Conservation (phyloP, 2,329 filamentous ascomycete genomes). For the Trichoderma harzianum region DNA sequence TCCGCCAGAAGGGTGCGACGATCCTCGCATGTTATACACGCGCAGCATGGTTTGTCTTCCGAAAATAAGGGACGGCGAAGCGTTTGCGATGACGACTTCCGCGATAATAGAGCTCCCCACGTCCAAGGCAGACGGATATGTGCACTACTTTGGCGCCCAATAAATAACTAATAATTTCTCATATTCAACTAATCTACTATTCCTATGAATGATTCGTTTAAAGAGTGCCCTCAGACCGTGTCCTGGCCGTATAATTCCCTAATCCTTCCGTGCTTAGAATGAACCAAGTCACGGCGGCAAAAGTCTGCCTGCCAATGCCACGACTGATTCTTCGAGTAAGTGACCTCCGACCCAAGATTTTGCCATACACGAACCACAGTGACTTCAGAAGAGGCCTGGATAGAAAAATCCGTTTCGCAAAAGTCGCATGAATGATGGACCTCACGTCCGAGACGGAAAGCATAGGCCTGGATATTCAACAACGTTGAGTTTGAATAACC, state of each 20-base stretch:
- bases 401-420: not conserved
- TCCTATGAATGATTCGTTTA: not conserved
- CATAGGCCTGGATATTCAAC: not conserved
- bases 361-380: not conserved
- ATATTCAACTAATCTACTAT: not conserved
- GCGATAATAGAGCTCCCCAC: constrained; percentile 7
- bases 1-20: not conserved
- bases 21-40: not conserved
- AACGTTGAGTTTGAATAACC: not conserved
- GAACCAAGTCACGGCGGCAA: not conserved
- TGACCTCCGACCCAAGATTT: not conserved
- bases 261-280: not conserved
- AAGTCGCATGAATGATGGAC: not conserved
- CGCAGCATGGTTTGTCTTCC: not conserved
- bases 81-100: constrained; percentile 3
- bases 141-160: not conserved
- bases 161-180: not conserved
- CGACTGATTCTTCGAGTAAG: not conserved
- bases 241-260: not conserved
- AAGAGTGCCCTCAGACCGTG: not conserved
- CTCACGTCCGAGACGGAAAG: not conserved
- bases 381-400: not conserved
- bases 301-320: not conserved
- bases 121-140: not conserved
- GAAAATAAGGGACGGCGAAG: not conserved